phyloP scores from a whole-genome alignment of 352 stramenopile genomes.

The Peronospora belbahrii region DNA sequence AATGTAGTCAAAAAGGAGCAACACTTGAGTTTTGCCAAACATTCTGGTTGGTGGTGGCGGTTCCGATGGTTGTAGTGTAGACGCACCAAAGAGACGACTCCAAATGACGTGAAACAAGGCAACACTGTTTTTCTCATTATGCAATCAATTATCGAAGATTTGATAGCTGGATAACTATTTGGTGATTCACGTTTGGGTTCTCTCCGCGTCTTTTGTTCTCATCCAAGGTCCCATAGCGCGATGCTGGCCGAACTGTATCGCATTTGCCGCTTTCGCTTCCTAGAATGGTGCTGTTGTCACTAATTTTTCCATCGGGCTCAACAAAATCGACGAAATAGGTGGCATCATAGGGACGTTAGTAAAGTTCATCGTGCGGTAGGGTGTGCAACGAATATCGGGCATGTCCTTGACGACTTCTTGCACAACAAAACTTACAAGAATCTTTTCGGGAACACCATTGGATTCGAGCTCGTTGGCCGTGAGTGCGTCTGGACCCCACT shows the following conservation, averaged over 20 bases:
- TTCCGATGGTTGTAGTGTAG: conserved; percentile 18
- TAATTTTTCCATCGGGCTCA: conserved; percentile 24
- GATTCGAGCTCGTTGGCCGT: conserved; percentile 85
- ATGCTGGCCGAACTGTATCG: conserved; percentile 1
- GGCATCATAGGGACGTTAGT: conserved; percentile 78
- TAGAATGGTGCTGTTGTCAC: background rate
- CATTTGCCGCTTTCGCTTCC: conserved; percentile 9
- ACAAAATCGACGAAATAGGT: conserved; percentile 81
- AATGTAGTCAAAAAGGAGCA: conserved; percentile 5
- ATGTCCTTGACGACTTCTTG: conserved; percentile 81
- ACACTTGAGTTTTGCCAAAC: conserved; percentile 8
- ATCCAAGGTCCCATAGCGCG: conserved; percentile 6
- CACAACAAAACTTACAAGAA: conserved; percentile 70
- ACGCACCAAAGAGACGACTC: too few relatives aligned
- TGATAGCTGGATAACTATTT: conserved; percentile 3
- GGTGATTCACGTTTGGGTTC: background rate
- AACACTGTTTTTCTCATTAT: conserved; percentile 5
- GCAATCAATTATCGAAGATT: conserved; percentile 1
- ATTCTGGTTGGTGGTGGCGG: conserved; percentile 18
- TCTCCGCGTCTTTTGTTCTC: conserved; percentile 3
- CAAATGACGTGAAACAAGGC: too few relatives aligned
- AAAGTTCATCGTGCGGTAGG: conserved; percentile 76
- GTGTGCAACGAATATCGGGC: conserved; percentile 74
- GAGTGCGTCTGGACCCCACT: conserved; percentile 79
- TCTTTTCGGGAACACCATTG: conserved; percentile 74